These are phyloP conservation scores for Blastobotrys capitulatus DNA, from an alignment of 1,139 yeast species.

Conservation along the genomic window DNA sequence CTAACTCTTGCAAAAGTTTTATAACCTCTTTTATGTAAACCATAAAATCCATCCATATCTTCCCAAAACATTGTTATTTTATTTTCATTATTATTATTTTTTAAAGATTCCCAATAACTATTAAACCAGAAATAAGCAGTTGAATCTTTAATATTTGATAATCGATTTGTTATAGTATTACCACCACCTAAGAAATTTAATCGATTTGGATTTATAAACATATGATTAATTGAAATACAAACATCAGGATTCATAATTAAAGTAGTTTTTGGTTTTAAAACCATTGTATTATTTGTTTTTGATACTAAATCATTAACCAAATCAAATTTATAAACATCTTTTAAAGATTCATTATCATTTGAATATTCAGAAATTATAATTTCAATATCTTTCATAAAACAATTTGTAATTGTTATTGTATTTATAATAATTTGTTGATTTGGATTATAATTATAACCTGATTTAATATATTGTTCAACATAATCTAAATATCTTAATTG, in stretches of 20 bases:
- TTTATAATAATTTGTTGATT: conserved; percentile 25
- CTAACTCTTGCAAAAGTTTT: conserved; percentile 47
- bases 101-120: conserved; percentile 29
- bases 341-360: conserved; percentile 18
- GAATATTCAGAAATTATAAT: conserved; percentile 24
- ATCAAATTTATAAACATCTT: conserved; percentile 23
- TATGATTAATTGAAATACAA: conserved; percentile 18
- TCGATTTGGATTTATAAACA: background rate
- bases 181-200: background rate
- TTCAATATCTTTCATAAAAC: conserved; percentile 25
- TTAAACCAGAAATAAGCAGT: conserved; percentile 34
- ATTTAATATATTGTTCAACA: conserved; percentile 39
- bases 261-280: conserved; percentile 7
- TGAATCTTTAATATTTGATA: conserved; percentile 14
- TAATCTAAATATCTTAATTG: conserved; percentile 66
- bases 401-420: conserved; percentile 26
- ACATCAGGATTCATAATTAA: conserved; percentile 21
- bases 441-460: conserved; percentile 18
- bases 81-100: conserved; percentile 9
- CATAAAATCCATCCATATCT: conserved; percentile 66
- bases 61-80: conserved; percentile 42
- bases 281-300: background rate
- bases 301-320: conserved; percentile 5
- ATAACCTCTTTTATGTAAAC: conserved; percentile 50
- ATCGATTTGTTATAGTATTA: background rate